Evolutionary conservation across 1,139 yeast species (phyloP).

Genomic region (Candida sp.): DNA sequence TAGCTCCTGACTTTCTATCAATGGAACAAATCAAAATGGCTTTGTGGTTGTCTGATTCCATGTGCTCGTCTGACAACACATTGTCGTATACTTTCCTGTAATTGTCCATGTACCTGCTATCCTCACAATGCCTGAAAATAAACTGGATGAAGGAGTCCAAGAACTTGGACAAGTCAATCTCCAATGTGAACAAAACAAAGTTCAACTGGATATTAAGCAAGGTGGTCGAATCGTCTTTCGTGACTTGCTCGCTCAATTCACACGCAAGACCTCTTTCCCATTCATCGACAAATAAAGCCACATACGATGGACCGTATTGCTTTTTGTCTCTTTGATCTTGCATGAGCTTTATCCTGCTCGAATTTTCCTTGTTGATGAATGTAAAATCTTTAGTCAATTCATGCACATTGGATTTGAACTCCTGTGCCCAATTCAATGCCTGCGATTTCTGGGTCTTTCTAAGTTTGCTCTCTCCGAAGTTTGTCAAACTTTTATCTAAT

Average conservation of each 20-base stretch:
- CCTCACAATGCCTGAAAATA: slow-evolving; percentile 14
- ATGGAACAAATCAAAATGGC: slow-evolving; percentile 34
- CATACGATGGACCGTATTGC: slow-evolving; percentile 5
- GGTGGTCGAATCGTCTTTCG: slow-evolving; percentile 20
- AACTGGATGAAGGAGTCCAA: slow-evolving; percentile 20
- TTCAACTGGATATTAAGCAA: slow-evolving; percentile 41
- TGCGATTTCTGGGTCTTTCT: slow-evolving; percentile 18
- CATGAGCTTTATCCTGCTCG: not conserved
- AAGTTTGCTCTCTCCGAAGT: slow-evolving; percentile 13
- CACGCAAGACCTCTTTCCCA: slow-evolving; percentile 18
- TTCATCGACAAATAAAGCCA: slow-evolving; percentile 17
- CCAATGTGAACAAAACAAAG: slow-evolving; percentile 36
- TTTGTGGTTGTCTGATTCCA: slow-evolving; percentile 2
- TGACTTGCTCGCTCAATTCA: slow-evolving; percentile 25
- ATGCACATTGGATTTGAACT: slow-evolving; percentile 18
- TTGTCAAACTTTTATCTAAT: slow-evolving; percentile 14
- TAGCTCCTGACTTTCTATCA: slow-evolving; percentile 33
- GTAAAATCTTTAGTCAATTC: slow-evolving; percentile 22
- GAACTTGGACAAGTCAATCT: slow-evolving; percentile 29
- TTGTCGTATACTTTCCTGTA: slow-evolving; percentile 14
- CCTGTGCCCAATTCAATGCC: slow-evolving; percentile 19
- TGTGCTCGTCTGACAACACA: slow-evolving; percentile 13
- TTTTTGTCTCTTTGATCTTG: slow-evolving; percentile 5
- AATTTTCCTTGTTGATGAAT: slow-evolving; percentile 7
- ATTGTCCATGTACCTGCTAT: slow-evolving; percentile 11